Evolutionary conservation across 2,329 filamentous ascomycete genomes (phyloP).

Genomic region (Zasmidium angulare): DNA sequence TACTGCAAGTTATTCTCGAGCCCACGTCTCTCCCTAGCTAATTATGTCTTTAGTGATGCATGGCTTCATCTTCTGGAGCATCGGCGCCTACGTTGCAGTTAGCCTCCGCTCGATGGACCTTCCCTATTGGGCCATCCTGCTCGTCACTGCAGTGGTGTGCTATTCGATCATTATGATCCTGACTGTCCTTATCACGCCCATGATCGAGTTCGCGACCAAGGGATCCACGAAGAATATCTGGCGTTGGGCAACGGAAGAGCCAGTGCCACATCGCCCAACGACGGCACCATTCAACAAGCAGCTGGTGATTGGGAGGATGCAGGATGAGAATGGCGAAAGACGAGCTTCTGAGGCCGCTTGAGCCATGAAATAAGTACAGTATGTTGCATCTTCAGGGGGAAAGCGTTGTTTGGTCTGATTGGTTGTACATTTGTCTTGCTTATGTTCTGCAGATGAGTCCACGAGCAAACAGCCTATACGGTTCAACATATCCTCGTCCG

Average conservation of each 20-base stretch:
- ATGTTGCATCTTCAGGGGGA: too few species aligned
- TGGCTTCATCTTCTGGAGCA: slow-evolving; percentile 48
- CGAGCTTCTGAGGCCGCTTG: too few species aligned
- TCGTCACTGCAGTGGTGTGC: slow-evolving; percentile 38
- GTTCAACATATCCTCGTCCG: too few species aligned
- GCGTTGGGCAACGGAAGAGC: slow-evolving; percentile 27
- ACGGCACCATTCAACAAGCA: slow-evolving; percentile 26
- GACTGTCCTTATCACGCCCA: slow-evolving; percentile 19
- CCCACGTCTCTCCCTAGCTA: neutral
- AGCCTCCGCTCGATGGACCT: slow-evolving; percentile 33
- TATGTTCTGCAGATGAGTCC: too few species aligned
- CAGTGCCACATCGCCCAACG: slow-evolving; percentile 24
- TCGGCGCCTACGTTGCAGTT: slow-evolving; percentile 40
- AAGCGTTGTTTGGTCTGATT: too few species aligned
- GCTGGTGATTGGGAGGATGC: slow-evolving; percentile 21
- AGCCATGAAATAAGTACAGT: too few species aligned
- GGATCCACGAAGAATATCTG: slow-evolving; percentile 25
- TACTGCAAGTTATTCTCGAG: slow-evolving; percentile 34
- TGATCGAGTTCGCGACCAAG: slow-evolving; percentile 26
- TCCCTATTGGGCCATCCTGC: slow-evolving; percentile 37
- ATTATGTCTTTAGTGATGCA: slow-evolving; percentile 38
- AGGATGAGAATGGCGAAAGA: slow-evolving; percentile 4
- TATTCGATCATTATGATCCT: slow-evolving; percentile 28
- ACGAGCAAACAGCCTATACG: too few species aligned
- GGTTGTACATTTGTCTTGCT: too few species aligned